Conservation (phyloP, 106 monocot genomes). For the Apostasia ramifera region DNA sequence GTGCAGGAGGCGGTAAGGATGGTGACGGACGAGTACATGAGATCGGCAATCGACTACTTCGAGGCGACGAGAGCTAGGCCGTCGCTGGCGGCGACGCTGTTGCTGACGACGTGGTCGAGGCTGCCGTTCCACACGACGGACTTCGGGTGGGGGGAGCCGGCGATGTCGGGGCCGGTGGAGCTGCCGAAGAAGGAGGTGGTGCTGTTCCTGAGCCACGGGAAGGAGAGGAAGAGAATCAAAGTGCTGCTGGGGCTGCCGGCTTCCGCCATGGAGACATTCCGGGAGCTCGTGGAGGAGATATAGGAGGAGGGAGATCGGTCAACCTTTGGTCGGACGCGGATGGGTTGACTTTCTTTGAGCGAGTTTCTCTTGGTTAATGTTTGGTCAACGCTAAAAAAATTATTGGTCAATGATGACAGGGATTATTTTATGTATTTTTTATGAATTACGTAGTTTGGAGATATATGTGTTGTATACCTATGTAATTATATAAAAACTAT, state of each 20-base stretch:
- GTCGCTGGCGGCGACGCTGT: slow-evolving; percentile 45
- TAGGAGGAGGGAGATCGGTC: background rate
- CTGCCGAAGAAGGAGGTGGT: slow-evolving; percentile 87
- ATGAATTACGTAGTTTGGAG: no score
- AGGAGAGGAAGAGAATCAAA: slow-evolving; percentile 77
- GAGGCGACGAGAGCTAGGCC: slow-evolving; percentile 64
- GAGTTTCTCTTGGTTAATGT: no score
- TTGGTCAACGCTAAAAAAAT: no score
- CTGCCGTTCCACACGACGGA: slow-evolving; percentile 61
- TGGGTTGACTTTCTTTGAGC: no score
- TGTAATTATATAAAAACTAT: no score
- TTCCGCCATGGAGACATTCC: slow-evolving; percentile 56
- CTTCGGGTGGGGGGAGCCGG: slow-evolving; percentile 86
- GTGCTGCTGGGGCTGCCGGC: slow-evolving; percentile 74
- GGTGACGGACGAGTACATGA: slow-evolving; percentile 63
- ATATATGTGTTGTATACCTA: no score
- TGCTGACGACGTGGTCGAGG: slow-evolving; percentile 77
- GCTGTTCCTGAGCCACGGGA: slow-evolving; percentile 69
- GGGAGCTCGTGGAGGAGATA: slow-evolving; percentile 45
- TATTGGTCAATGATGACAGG: no score
- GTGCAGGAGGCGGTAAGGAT: slow-evolving; percentile 56
- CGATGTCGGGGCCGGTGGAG: slow-evolving; percentile 62
- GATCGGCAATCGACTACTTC: slow-evolving; percentile 75
- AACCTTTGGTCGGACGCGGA: no score
- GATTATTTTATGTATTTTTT: no score